phyloP scores from a whole-genome alignment of 2,329 filamentous ascomycete species.

The Leptographium lundbergii region DNA sequence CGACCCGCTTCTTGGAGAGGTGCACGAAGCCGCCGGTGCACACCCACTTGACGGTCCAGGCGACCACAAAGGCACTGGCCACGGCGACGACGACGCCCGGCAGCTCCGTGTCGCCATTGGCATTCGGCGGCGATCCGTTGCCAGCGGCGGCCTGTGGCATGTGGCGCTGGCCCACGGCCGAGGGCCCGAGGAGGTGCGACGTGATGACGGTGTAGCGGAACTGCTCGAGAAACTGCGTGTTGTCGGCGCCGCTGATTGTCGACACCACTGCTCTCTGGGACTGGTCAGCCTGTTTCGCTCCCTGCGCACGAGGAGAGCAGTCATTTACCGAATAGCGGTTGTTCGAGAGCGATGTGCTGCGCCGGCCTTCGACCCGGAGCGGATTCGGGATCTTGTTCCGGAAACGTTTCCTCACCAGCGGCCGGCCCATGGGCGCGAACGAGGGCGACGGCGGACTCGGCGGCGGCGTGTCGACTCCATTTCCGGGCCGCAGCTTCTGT shows the following conservation, averaged over 20 bases:
- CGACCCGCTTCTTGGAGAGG: conserved; percentile 43
- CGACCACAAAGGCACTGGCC: conserved; percentile 54
- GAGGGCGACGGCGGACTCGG: conserved; percentile 31
- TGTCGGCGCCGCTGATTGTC: conserved; percentile 63
- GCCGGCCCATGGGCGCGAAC: conserved; percentile 45
- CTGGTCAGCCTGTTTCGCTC: not conserved
- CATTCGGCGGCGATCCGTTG: not conserved
- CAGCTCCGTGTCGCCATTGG: conserved; percentile 7
- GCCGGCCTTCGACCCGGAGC: conserved; percentile 29
- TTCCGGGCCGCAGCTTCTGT: not conserved
- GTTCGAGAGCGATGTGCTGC: conserved; percentile 28
- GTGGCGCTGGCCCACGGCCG: conserved; percentile 32
- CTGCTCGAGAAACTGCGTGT: conserved; percentile 75
- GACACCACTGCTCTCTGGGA: conserved; percentile 55
- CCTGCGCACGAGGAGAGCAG: not conserved
- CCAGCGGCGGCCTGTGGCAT: not conserved
- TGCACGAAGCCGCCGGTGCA: conserved; percentile 36
- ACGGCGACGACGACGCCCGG: conserved; percentile 39
- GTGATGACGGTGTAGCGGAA: conserved; percentile 90
- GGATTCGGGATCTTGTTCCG: conserved; percentile 33
- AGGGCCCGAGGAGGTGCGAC: conserved; percentile 70
- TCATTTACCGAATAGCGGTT: conserved; percentile 38
- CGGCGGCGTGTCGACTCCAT: conserved; percentile 27
- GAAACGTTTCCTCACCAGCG: conserved; percentile 40
- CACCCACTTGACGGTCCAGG: conserved; percentile 62